Conservation (phyloP, 257 asterid species). For the Solanum chmielewskii region DNA sequence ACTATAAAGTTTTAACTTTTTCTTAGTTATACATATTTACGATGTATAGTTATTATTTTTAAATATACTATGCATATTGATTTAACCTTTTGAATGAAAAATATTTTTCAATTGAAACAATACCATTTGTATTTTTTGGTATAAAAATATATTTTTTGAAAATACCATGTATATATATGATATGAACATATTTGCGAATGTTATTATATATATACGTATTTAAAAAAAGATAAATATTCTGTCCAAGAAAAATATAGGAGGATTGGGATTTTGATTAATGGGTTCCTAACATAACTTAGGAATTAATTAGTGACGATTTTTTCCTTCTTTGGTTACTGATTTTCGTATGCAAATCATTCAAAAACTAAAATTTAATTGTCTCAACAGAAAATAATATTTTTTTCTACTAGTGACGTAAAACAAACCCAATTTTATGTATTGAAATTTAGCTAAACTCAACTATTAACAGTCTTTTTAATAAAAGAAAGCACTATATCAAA, state of each 20-base stretch:
- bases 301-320: too few species aligned
- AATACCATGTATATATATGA: neutral
- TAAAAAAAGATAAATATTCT: neutral
- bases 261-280: neutral
- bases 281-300: neutral
- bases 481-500: neutral
- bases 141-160: neutral
- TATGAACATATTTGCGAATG: neutral
- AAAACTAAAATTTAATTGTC: neutral
- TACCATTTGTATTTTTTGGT: neutral
- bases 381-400: too few species aligned
- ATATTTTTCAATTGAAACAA: too few species aligned
- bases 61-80: neutral
- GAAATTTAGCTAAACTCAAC: neutral
- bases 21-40: too few species aligned
- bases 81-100: too few species aligned
- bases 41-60: too few species aligned
- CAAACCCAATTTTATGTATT: too few species aligned
- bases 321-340: too few species aligned
- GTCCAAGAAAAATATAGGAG: neutral
- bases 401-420: neutral
- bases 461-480: neutral
- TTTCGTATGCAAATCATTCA: too few species aligned
- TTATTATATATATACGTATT: too few species aligned
- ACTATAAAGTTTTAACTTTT: too few species aligned